Evolutionary conservation across 768 basidiomycete genomes (phyloP).

Genomic region (Trametes coccinea): DNA sequence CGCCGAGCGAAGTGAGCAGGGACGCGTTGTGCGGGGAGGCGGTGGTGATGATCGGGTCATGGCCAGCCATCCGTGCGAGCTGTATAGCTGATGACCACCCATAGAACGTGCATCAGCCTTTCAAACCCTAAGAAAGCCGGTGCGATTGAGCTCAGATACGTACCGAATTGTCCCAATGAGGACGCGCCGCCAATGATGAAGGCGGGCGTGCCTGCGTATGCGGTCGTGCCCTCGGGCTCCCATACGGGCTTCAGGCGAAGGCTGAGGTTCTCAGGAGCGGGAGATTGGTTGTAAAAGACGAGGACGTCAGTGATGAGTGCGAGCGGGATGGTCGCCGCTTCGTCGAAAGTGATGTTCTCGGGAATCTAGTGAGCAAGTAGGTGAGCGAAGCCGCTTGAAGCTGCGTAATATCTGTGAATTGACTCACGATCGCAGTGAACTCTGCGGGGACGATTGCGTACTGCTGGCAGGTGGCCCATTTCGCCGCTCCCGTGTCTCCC

Average conservation of each 20-base stretch:
- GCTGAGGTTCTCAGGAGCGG: background rate
- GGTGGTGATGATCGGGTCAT: slow-evolving; percentile 33
- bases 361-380: slow-evolving; percentile 27
- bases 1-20: slow-evolving; percentile 25
- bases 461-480: slow-evolving; percentile 20
- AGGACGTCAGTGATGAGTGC: slow-evolving; percentile 33
- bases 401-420: too few relatives aligned
- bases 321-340: slow-evolving; percentile 35
- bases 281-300: slow-evolving; percentile 29
- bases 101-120: too few relatives aligned
- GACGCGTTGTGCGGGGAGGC: slow-evolving; percentile 27
- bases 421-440: slow-evolving; percentile 20
- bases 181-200: slow-evolving; percentile 31
- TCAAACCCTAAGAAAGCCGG: too few relatives aligned
- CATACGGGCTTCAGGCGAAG: slow-evolving; percentile 14
- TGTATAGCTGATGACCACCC: slow-evolving; percentile 25
- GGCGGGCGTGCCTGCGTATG: slow-evolving; percentile 25
- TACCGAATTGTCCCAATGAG: slow-evolving; percentile 31
- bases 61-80: slow-evolving; percentile 29
- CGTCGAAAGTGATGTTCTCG: slow-evolving; percentile 30
- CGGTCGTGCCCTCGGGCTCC: slow-evolving; percentile 18
- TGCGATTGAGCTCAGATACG: background rate
- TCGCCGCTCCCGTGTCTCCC: slow-evolving; percentile 19
- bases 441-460: slow-evolving; percentile 18
- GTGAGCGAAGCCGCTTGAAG: too few relatives aligned